Conservation (phyloP, 2,329 filamentous ascomycete genomes). For the Paecilomyces sp. region DNA sequence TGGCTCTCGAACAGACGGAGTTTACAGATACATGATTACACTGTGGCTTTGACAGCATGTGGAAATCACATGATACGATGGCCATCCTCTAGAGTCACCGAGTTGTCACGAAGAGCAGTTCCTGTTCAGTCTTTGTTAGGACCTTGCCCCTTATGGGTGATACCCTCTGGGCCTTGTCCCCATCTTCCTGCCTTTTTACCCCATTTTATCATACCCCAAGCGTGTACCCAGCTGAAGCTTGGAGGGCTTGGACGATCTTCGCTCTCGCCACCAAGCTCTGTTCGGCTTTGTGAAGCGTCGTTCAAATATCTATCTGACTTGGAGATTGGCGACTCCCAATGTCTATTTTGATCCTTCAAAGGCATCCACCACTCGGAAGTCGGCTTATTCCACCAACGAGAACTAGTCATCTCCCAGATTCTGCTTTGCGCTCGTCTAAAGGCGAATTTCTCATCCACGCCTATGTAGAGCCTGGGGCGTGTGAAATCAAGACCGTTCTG, state of each 20-base stretch:
- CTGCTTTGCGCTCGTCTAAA: slow-evolving; percentile 69
- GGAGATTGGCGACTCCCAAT: slow-evolving; percentile 46
- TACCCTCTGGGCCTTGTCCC: slow-evolving; percentile 44
- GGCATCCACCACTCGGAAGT: slow-evolving; percentile 59
- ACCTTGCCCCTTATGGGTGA: not conserved
- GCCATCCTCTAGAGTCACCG: not conserved
- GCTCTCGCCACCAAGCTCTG: not conserved
- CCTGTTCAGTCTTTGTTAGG: not conserved
- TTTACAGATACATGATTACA: slow-evolving; percentile 4
- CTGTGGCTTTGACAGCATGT: not conserved
- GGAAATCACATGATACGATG: not conserved
- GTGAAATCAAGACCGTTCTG: slow-evolving; percentile 52
- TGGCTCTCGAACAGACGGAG: slow-evolving; percentile 59
- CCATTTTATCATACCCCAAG: slow-evolving; percentile 49
- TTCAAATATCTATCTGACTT: not conserved
- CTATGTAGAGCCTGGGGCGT: slow-evolving; percentile 62
- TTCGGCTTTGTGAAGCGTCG: not conserved
- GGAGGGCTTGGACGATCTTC: slow-evolving; percentile 28
- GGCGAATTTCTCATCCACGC: slow-evolving; percentile 74
- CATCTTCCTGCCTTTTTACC: slow-evolving; percentile 47
- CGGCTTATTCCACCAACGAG: slow-evolving; percentile 60
- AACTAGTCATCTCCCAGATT: slow-evolving; percentile 76
- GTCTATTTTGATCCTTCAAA: slow-evolving; percentile 53
- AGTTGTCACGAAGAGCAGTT: not conserved
- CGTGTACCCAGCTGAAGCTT: slow-evolving; percentile 46